Evolutionary conservation across 805 yeast species (phyloP).

Genomic region (Blastobotrys mokoenaii): DNA sequence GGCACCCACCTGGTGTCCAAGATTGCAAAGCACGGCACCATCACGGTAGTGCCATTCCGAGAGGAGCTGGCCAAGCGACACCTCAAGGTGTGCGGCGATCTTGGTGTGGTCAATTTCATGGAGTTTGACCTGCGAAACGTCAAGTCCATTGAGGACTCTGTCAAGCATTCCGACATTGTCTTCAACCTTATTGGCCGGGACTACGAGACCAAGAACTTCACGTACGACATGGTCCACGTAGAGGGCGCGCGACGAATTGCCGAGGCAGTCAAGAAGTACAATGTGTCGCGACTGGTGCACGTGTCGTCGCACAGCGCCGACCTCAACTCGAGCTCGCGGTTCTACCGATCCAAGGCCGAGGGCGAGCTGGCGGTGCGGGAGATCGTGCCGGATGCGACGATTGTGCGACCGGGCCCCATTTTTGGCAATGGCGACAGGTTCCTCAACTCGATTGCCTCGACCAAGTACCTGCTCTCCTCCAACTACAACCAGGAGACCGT

Average conservation of each 20-base stretch:
- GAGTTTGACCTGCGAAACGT: conserved; percentile 78
- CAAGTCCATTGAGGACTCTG: conserved; percentile 65
- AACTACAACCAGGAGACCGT: conserved; percentile 54
- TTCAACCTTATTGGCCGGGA: conserved; percentile 73
- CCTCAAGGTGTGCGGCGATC: conserved; percentile 74
- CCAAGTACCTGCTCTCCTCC: conserved; percentile 55
- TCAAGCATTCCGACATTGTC: conserved; percentile 75
- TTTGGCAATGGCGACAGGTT: conserved; percentile 68
- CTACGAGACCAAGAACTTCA: conserved; percentile 67
- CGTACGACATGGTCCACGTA: conserved; percentile 76
- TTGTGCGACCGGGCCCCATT: conserved; percentile 79
- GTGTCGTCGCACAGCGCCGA: conserved; percentile 74
- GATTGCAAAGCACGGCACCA: conserved; percentile 76
- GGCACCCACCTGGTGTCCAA: conserved; percentile 66
- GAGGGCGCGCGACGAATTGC: conserved; percentile 75
- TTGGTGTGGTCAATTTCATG: conserved; percentile 77
- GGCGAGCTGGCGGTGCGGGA: conserved; percentile 68
- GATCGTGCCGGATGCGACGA: conserved; percentile 64
- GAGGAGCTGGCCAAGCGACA: conserved; percentile 72
- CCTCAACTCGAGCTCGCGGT: conserved; percentile 58
- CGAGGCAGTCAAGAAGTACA: conserved; percentile 56
- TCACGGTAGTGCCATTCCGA: conserved; percentile 69
- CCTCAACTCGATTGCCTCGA: conserved; percentile 49
- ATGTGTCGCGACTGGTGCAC: conserved; percentile 67
- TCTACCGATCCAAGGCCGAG: conserved; percentile 68